Evolutionary conservation across 306 rosid species (phyloP), one percentile per base, ranked within the genome.

Genomic region (Ammopiptanthus mongolicus): DNA sequence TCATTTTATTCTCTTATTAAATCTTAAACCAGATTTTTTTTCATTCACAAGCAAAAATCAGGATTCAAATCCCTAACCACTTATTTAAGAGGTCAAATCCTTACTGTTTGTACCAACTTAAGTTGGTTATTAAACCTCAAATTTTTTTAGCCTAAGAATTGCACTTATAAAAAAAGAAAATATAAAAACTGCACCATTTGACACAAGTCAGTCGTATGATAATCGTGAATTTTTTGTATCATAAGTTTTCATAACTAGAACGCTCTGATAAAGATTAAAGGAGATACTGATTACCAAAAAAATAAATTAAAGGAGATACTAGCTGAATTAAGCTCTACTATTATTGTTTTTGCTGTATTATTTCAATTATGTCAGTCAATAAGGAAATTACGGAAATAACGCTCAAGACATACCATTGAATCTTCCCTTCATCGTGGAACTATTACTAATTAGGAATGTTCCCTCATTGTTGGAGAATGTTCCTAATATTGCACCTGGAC

Each of bases 401-500:
- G 22, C 5, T 41, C 7, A 65, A 58, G 48, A 18, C 41, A 70
- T 76, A 70, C 8, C n/a, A 7, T 19, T 51, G 88, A 81, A 78
- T 81, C 72, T 65, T 21, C 36, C 79, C 80, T n/a, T 59, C 36
- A 48, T 56, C 8, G 14, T 29, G 57, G 39, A 68, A 42, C 39
- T 13, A 12, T 59, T 69, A 75, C 3, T 23, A 46, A 69, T 13
- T 18, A 63, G 81, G 88, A 74, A 85, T 51, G 33, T 65, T 23
- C 77, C 84, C 74, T 52, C 18, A 34, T 10, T 37, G 47, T 41
- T 37, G 55, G 31, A 64, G 47, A 50, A 8, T 10, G 76, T 84
- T 74, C 79, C 8, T 14, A 19, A 14, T 29, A 14, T 5, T 33
- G 77, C 48, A 73, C 74, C 75, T 51, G 59, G 68, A 42, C 74